phyloP scores from a whole-genome alignment of 1,284 basidiomycete genomes.

The Ceraceosorus bombacis region DNA sequence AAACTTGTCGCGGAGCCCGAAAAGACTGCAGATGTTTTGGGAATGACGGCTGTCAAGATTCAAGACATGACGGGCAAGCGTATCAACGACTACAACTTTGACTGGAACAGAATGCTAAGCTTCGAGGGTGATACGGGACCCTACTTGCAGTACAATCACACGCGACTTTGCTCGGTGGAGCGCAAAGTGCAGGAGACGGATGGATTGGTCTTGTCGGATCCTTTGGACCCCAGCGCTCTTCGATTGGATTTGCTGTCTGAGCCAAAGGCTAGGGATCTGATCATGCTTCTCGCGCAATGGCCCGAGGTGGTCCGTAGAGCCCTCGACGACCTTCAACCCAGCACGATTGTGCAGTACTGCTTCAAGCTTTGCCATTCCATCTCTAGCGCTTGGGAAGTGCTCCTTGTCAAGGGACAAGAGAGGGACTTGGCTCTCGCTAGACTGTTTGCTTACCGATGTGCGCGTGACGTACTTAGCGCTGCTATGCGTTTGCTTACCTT shows the following conservation, averaged over 20 bases:
- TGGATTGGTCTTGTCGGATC: slow-evolving; percentile 59
- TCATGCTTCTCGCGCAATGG: slow-evolving; percentile 77
- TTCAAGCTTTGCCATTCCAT: slow-evolving; percentile 73
- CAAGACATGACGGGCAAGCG: slow-evolving; percentile 97
- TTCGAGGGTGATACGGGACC: slow-evolving; percentile 92
- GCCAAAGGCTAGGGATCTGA: slow-evolving; percentile 75
- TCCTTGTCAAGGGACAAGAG: slow-evolving; percentile 71
- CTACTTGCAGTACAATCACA: slow-evolving; percentile 69
- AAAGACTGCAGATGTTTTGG: slow-evolving; percentile 71
- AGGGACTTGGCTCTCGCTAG: slow-evolving; percentile 70
- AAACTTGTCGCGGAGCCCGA: slow-evolving; percentile 80
- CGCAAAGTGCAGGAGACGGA: slow-evolving; percentile 75
- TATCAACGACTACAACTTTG: slow-evolving; percentile 93
- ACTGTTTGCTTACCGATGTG: slow-evolving; percentile 80
- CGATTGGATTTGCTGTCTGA: slow-evolving; percentile 62
- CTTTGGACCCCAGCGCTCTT: slow-evolving; percentile 58
- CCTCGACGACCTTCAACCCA: slow-evolving; percentile 77
- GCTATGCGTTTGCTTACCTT: slow-evolving; percentile 80
- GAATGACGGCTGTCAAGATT: slow-evolving; percentile 93
- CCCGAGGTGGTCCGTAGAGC: slow-evolving; percentile 83
- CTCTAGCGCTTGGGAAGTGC: slow-evolving; percentile 77
- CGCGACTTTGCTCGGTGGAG: slow-evolving; percentile 82
- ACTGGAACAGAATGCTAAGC: slow-evolving; percentile 87
- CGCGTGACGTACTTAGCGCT: slow-evolving; percentile 76
- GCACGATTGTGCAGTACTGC: slow-evolving; percentile 71